Base-by-base conservation (phyloP, 2,329 filamentous ascomycete genomes). In the Scolecobasidium constrictum region DNA sequence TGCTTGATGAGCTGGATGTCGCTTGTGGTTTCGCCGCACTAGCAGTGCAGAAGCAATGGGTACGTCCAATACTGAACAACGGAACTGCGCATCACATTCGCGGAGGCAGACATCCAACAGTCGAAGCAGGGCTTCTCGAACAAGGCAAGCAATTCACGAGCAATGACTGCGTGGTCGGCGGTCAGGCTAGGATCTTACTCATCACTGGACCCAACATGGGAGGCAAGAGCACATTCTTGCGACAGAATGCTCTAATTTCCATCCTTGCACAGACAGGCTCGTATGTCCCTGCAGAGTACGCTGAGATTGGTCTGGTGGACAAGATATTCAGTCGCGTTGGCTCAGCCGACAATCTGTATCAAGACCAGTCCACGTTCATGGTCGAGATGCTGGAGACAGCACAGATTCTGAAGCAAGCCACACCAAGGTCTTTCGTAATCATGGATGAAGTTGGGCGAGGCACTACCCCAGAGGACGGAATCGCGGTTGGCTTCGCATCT, bases 381-480 rank as follows among this genome's bases (percentile, higher is more conserved):
- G 86, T 96, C 1, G 92, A 98, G 65, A 98, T 98, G 92, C 73
- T 95, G 2, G 92, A 98, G 64, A 94, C 92, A 16, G 88, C 90
- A 2, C 74, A 83, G 19, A 98, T 98, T 42, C 72, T 98, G 41
- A 84, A 82, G 47, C 73, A 84, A 50, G 90, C 92, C 0, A 96
- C 90, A 1, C 65, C 78, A 2, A 74, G 81, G 18, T 92, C 83
- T 0, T 93, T 98, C 53, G 90, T 72, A 47, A 90, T 98, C 60
- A 96, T 98, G 90, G 92, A 98, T 60, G 92, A 98, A 67, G 85
- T 98, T 28, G 92, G 92, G 1, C 75, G 92, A 38, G 92, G 92
- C 6, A 98, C 93, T 0, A 94, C 92, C 16, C 87, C 90, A 0
- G 83, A 90, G 54, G 92, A 96, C 58, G 92, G 92, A 2, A 75